Evolutionary conservation across 257 asterid genomes (phyloP).

Genomic region (Primulina huaijiensis): DNA sequence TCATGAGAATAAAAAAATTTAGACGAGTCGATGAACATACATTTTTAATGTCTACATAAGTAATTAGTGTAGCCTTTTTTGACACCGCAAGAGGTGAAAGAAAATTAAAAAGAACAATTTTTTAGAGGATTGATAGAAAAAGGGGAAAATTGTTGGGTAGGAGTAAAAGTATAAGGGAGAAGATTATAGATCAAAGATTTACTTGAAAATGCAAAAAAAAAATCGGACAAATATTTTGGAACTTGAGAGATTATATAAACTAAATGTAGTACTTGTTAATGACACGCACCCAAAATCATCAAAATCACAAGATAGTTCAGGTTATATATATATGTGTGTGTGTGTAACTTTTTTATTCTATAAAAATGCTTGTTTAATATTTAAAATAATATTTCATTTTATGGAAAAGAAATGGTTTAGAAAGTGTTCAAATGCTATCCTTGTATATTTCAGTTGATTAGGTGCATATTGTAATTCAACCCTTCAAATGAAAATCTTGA

Average conservation of each 20-base stretch:
- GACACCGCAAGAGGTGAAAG: not conserved
- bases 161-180: not conserved
- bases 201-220: conserved; percentile 12
- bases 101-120: not conserved
- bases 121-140: not conserved
- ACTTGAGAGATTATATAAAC: not conserved
- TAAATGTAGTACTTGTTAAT: too few relatives aligned
- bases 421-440: too few relatives aligned
- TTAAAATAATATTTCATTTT: too few relatives aligned
- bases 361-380: too few relatives aligned
- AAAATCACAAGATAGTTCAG: conserved; percentile 4
- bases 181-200: not conserved
- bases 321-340: not conserved
- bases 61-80: too few relatives aligned
- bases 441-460: not conserved
- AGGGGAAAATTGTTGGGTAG: conserved; percentile 21
- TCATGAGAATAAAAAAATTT: too few relatives aligned
- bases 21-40: too few relatives aligned
- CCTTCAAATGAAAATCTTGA: too few relatives aligned
- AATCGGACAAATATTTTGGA: not conserved
- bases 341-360: not conserved
- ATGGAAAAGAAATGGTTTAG: not conserved
- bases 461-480: too few relatives aligned
- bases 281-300: not conserved
- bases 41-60: too few relatives aligned